Evolutionary conservation across 129 eudicot genomes (phyloP).

Genomic region (Dittrichia graveolens): DNA sequence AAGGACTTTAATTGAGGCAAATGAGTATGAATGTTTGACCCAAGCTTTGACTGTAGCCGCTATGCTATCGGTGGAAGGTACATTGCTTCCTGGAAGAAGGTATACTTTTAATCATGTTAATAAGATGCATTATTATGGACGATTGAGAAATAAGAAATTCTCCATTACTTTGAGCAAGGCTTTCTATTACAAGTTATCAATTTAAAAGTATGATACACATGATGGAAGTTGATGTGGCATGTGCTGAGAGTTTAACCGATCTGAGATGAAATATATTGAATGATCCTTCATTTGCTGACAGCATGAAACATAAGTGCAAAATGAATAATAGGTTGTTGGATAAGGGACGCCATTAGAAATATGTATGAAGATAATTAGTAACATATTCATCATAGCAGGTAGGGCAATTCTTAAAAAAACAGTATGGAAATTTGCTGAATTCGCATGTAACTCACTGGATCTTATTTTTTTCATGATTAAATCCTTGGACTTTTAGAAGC

Average conservation of each 20-base stretch:
- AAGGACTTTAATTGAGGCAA: constrained; percentile 92
- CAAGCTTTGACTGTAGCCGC: constrained; percentile 94
- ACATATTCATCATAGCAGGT: neutral
- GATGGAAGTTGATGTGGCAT: neutral
- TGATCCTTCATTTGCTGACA: neutral
- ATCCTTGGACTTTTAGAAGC: too few relatives aligned
- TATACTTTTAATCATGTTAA: constrained; percentile 30
- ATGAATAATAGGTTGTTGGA: constrained; percentile 3
- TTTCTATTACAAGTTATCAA: neutral
- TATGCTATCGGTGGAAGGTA: constrained; percentile 92
- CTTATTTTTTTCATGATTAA: too few relatives aligned
- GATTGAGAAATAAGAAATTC: neutral
- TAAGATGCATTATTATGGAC: constrained; percentile 19
- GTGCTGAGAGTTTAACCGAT: neutral
- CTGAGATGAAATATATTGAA: constrained; percentile 1
- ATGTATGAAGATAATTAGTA: neutral
- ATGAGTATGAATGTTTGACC: constrained; percentile 71
- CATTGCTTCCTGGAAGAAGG: constrained; percentile 83
- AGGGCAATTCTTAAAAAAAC: neutral
- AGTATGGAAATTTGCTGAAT: neutral
- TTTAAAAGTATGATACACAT: neutral
- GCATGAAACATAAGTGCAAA: neutral
- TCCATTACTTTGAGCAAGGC: neutral
- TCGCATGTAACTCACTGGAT: too few relatives aligned
- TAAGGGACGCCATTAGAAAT: neutral